phyloP scores from a whole-genome alignment of 2,329 filamentous ascomycete species.

The Dothideomycetidae sp. region DNA sequence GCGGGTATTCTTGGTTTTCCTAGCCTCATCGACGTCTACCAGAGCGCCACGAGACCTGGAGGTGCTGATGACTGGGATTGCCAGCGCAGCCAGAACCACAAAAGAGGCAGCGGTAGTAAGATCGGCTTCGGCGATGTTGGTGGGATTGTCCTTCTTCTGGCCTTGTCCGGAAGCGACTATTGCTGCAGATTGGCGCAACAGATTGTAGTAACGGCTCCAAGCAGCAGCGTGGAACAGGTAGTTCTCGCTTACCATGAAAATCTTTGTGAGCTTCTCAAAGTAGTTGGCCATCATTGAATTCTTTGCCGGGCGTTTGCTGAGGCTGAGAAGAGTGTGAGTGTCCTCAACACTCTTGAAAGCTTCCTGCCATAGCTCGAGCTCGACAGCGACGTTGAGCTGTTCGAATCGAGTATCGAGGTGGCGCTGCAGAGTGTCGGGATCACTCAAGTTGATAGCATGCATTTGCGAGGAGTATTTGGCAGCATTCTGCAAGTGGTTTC shows the following conservation, averaged over 20 bases:
- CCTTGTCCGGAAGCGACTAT: constrained; percentile 72
- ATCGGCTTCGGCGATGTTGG: constrained; percentile 66
- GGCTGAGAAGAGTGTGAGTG: constrained; percentile 89
- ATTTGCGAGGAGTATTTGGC: constrained; percentile 99
- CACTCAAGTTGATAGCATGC: constrained; percentile 97
- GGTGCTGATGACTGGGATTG: constrained; percentile 99
- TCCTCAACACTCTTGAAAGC: constrained; percentile 98
- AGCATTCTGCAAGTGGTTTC: constrained; percentile 97
- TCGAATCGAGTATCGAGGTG: constrained; percentile 97
- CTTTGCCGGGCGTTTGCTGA: constrained; percentile 96
- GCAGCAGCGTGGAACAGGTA: constrained; percentile 98
- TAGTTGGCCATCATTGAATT: constrained; percentile 99
- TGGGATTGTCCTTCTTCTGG: constrained; percentile 88
- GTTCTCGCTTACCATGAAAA: constrained; percentile 98
- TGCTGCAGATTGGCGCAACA: constrained; percentile 78
- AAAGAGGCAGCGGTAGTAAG: constrained; percentile 91
- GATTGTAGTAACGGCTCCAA: constrained; percentile 94
- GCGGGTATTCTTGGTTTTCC: constrained; percentile 97
- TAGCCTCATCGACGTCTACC: constrained; percentile 90
- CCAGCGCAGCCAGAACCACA: constrained; percentile 82
- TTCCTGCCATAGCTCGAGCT: constrained; percentile 97
- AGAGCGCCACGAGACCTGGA: constrained; percentile 88
- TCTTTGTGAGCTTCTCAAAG: constrained; percentile 97
- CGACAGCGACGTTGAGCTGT: constrained; percentile 94
- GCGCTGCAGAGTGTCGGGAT: constrained; percentile 91